Conservation (phyloP, 2,329 filamentous ascomycete genomes). For the Penicillium frequentans region DNA sequence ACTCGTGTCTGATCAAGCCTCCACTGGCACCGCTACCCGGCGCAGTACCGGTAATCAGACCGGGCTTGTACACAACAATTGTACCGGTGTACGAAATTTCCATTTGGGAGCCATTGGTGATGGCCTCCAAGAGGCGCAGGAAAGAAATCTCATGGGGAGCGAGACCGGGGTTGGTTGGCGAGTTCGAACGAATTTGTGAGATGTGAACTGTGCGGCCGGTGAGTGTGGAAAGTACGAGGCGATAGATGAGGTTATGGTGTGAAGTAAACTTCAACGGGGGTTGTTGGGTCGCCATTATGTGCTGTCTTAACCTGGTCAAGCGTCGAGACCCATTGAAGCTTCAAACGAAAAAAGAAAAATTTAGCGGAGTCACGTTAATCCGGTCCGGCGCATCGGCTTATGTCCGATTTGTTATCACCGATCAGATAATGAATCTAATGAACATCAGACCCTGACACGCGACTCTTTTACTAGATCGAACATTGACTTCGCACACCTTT, state of each 20-base stretch:
- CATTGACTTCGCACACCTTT: not conserved
- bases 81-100: conserved; percentile 97
- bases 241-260: conserved; percentile 77
- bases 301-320: not conserved
- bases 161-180: conserved; percentile 82
- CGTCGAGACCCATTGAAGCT: conserved; percentile 11
- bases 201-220: conserved; percentile 88
- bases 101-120: conserved; percentile 93
- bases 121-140: conserved; percentile 85
- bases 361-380: conserved; percentile 27
- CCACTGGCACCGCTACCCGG: conserved; percentile 69
- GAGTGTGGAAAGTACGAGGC: conserved; percentile 85
- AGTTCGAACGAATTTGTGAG: conserved; percentile 86
- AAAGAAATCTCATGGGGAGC: conserved; percentile 93
- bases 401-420: conserved; percentile 29
- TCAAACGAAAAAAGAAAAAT: conserved; percentile 34
- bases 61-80: conserved; percentile 86
- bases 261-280: conserved; percentile 72
- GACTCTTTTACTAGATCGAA: not conserved
- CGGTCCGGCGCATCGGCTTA: conserved; percentile 27
- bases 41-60: conserved; percentile 83
- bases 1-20: conserved; percentile 76
- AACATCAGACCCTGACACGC: conserved; percentile 1
- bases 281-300: conserved; percentile 45
- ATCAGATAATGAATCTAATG: conserved; percentile 9